Conservation (phyloP, 2,329 filamentous ascomycete species). For the Aspergillus pseudoterreus region DNA sequence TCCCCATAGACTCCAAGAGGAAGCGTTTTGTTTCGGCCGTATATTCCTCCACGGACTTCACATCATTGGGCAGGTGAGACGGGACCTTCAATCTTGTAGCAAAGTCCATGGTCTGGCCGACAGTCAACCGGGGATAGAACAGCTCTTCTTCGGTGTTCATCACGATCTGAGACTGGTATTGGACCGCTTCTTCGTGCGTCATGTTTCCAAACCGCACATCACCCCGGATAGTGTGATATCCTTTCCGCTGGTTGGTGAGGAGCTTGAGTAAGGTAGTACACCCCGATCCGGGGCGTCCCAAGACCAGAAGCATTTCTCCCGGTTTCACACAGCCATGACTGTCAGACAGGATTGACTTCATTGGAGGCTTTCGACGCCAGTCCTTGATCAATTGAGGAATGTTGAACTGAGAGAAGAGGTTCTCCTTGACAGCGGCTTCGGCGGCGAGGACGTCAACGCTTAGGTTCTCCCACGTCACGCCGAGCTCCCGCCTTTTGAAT, state of each 20-base stretch:
- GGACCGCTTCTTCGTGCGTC: constrained; percentile 36
- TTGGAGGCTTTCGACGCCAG: constrained; percentile 50
- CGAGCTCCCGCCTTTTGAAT: constrained; percentile 49
- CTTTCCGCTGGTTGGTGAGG: constrained; percentile 59
- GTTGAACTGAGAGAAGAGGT: constrained; percentile 57
- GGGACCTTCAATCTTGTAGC: constrained; percentile 64
- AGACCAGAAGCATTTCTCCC: constrained; percentile 68
- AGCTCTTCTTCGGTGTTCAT: constrained; percentile 53
- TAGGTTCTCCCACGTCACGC: constrained; percentile 61
- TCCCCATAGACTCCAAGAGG: constrained; percentile 52
- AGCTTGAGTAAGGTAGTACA: constrained; percentile 69
- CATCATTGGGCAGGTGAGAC: constrained; percentile 64
- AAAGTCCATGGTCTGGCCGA: constrained; percentile 52
- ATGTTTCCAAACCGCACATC: constrained; percentile 55
- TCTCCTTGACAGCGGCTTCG: constrained; percentile 61
- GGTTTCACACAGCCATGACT: constrained; percentile 66
- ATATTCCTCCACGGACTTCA: constrained; percentile 57
- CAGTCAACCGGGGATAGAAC: constrained; percentile 49
- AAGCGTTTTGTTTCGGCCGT: constrained; percentile 49
- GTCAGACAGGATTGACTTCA: constrained; percentile 61
- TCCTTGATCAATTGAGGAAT: constrained; percentile 51
- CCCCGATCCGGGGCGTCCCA: constrained; percentile 64
- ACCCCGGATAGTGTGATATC: constrained; percentile 56
- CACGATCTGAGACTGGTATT: constrained; percentile 55
- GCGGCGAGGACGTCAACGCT: constrained; percentile 60